Conservation (phyloP, 2,329 filamentous ascomycete genomes). For the Hypoxylon sp. region DNA sequence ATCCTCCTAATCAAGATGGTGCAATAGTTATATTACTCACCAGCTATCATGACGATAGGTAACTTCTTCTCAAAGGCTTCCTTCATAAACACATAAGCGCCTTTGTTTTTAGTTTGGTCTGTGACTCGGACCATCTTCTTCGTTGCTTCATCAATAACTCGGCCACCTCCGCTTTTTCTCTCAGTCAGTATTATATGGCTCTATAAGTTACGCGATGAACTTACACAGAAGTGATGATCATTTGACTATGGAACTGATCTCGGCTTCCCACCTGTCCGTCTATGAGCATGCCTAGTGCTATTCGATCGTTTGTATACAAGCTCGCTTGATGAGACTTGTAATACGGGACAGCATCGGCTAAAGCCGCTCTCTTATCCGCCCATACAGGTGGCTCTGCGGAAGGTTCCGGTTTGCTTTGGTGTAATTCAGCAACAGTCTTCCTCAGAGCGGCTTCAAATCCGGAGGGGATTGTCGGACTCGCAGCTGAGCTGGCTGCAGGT, state of each 20-base stretch:
- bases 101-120: background rate
- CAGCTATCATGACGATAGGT: constrained; percentile 70
- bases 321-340: constrained; percentile 74
- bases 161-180: constrained; percentile 44
- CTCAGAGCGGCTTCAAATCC: background rate
- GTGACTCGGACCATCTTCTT: constrained; percentile 57
- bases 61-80: constrained; percentile 61
- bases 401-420: constrained; percentile 19
- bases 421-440: background rate
- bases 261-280: constrained; percentile 68
- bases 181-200: constrained; percentile 38
- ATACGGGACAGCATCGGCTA: constrained; percentile 76
- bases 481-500: background rate
- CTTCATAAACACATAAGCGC: background rate
- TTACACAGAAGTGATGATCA: constrained; percentile 75
- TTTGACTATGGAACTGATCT: constrained; percentile 72
- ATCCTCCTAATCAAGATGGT: background rate
- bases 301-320: constrained; percentile 65
- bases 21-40: constrained; percentile 55
- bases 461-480: background rate
- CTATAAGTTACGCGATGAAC: constrained; percentile 47
- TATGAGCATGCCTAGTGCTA: constrained; percentile 72
- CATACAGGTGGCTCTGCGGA: constrained; percentile 64
- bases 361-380: constrained; percentile 69
- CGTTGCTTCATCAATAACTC: constrained; percentile 52